These are phyloP conservation scores for Flaveria bidentis DNA, from an alignment of 129 eudicot species.

Conservation along the genomic window DNA sequence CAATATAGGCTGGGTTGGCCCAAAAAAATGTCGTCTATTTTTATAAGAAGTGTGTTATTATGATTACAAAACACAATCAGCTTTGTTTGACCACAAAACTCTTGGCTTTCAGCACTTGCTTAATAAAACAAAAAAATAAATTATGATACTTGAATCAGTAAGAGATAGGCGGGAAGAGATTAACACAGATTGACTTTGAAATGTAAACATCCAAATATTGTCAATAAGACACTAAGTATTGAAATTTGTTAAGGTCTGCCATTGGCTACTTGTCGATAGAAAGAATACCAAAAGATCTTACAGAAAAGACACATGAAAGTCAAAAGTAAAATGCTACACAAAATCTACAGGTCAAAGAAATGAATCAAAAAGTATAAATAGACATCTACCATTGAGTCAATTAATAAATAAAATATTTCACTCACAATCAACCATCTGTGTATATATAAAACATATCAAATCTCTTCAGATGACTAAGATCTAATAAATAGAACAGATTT, in stretches of 20 bases:
- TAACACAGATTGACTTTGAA: not conserved
- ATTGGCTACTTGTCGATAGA: not conserved
- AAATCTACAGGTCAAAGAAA: slow-evolving; percentile 13
- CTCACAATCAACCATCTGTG: slow-evolving; percentile 15
- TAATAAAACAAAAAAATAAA: no score
- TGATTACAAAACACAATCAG: no score
- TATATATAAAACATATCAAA: slow-evolving; percentile 1
- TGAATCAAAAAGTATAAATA: slow-evolving; percentile 6
- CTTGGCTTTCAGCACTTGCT: no score
- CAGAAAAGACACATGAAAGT: not conserved
- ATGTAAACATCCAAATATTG: not conserved
- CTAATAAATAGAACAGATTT: not conserved
- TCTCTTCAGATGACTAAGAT: not conserved
- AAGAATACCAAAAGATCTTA: not conserved
- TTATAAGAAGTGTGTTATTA: no score
- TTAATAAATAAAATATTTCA: not conserved
- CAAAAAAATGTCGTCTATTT: no score
- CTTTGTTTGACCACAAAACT: no score
- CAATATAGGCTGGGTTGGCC: no score
- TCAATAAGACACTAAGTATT: slow-evolving; percentile 1
- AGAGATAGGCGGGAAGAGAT: no score
- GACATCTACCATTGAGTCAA: not conserved
- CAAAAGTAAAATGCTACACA: not conserved
- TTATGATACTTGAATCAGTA: no score
- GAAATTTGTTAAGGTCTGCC: not conserved